Conservation (phyloP, 2,329 filamentous ascomycete genomes). For the Colletotrichum caudatum region DNA sequence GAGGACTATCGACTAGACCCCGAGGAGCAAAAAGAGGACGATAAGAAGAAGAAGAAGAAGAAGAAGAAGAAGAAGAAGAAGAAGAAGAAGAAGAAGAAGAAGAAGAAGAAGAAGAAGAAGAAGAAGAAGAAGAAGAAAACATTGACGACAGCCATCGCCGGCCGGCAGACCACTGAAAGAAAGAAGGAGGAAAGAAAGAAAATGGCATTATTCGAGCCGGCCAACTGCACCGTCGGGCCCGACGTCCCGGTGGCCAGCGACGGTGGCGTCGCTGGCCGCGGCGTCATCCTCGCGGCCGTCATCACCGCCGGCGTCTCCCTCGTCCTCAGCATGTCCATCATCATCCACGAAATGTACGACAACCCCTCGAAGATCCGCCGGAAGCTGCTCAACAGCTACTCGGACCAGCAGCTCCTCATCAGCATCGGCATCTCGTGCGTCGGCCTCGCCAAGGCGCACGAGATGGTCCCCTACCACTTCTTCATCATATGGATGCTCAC, state of each 20-base stretch:
- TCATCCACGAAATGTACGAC: slow-evolving; percentile 64
- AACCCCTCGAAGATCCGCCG: slow-evolving; percentile 67
- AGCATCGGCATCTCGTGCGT: slow-evolving; percentile 77
- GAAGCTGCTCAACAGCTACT: slow-evolving; percentile 74
- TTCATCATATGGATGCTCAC: slow-evolving; percentile 78
- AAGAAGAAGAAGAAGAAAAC: neutral
- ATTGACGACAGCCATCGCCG: neutral
- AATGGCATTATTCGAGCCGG: slow-evolving; percentile 22
- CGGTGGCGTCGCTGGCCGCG: slow-evolving; percentile 68
- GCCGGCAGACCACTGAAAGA: neutral
- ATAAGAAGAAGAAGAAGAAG: neutral
- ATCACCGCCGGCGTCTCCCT: slow-evolving; percentile 71
- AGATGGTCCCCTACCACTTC: slow-evolving; percentile 75
- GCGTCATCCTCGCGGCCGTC: slow-evolving; percentile 74
- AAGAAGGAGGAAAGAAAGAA: neutral
- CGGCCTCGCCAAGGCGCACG: slow-evolving; percentile 69
- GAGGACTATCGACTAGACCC: neutral
- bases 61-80: neutral
- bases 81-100: neutral
- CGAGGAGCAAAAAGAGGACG: too few relatives aligned
- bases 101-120: neutral
- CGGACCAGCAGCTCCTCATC: slow-evolving; percentile 76
- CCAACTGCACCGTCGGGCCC: slow-evolving; percentile 31
- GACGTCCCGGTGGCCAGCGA: slow-evolving; percentile 62
- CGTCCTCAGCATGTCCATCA: slow-evolving; percentile 65